Conservation (phyloP, 257 asterid species). For the Catharanthus roseus region DNA sequence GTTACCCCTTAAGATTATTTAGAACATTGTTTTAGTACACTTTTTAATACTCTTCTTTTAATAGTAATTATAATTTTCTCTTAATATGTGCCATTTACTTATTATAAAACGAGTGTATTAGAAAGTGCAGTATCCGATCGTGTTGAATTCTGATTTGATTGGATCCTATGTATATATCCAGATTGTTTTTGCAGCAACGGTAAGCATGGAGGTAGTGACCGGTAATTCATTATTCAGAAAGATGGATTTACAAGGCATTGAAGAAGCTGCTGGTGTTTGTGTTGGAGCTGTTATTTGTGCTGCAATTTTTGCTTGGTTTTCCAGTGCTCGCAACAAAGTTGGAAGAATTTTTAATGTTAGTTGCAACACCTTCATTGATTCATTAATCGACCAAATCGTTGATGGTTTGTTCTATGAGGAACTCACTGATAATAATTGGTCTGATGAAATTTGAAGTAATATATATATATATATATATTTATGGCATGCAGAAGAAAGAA, state of each 20-base stretch:
- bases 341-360: conserved; percentile 55
- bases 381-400: conserved; percentile 62
- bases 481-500: not conserved
- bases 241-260: conserved; percentile 63
- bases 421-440: conserved; percentile 34
- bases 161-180: conserved; percentile 14
- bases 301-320: conserved; percentile 68
- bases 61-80: too few species aligned
- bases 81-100: too few species aligned
- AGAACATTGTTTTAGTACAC: too few species aligned
- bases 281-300: conserved; percentile 64
- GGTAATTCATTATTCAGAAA: conserved; percentile 75
- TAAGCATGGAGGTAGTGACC: conserved; percentile 56
- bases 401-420: conserved; percentile 81
- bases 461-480: too few species aligned
- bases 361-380: conserved; percentile 71
- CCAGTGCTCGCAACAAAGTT: conserved; percentile 67
- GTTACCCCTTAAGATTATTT: too few species aligned
- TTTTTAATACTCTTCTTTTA: too few species aligned
- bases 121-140: too few species aligned
- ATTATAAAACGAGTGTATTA: too few species aligned
- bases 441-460: conserved; percentile 38
- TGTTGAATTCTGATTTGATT: not conserved
- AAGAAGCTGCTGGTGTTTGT: conserved; percentile 58
- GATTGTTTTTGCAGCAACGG: conserved; percentile 82